Base-by-base conservation (phyloP, 495 filamentous ascomycete species). In the Neurospora discreta region DNA sequence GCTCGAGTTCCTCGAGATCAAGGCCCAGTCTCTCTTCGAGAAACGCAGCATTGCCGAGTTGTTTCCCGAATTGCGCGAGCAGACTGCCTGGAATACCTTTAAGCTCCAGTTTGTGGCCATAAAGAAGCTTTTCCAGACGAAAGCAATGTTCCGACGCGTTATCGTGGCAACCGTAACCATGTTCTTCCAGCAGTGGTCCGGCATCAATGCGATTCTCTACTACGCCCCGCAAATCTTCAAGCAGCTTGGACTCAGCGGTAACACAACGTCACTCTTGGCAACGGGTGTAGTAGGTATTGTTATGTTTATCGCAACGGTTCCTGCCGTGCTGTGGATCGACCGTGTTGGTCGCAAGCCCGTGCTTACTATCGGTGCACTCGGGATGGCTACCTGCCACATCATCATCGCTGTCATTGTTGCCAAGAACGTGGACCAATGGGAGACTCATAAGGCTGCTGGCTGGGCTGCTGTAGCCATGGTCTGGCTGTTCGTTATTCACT, bases 381-480 rank as follows among this genome's bases (percentile, higher is more conserved):
- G 87, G 44, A 89, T 89, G 87, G 87, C 81, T 3, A 84, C 82
- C 1, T 89, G 86, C 81, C 88, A 89, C 77, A 88, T 93, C 73
- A 89, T 94, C 80, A 90, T 95, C 69, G 91, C 91, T 43, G 85
- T 87, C 73, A 90, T 95, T 75, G 84, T 92, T 15, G 92, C 88
- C 60, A 88, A 84, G 70, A 88, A 90, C 80, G 81, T 89, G 6
- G 71, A 89, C 73, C 78, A 83, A 40, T 90, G 91, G 86, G 75
- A 79, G 1, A 75, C 77, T 9, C 87, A 95, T 73, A 77, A 81
- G 23, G 87, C 87, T 0, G 90, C 90, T 8, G 92, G 91, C 0
- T 95, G 92, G 92, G 92, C 84, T 5, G 92, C 90, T 8, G 89
- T 93, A 20, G 88, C 83, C 71, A 93, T 94, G 85, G 90, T 95